Base-by-base conservation (phyloP, 2,329 filamentous ascomycete genomes). In the Hymenoscyphus fructigenus region DNA sequence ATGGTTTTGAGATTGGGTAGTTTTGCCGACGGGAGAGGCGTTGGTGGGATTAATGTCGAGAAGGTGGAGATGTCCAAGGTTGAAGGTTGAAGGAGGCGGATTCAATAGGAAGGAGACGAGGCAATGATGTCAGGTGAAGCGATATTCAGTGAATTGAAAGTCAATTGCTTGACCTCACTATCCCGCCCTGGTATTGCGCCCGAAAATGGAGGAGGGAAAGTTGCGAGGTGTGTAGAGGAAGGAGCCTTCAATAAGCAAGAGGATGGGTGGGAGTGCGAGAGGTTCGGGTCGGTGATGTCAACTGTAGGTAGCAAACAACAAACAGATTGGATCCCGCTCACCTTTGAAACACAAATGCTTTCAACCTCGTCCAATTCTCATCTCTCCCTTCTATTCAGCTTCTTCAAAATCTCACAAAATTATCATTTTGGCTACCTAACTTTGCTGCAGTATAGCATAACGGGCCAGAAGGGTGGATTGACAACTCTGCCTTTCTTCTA, bases 221-320 rank as follows among this genome's bases (percentile, higher is more conserved):
- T 23, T 23, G 20, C n/a, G 6, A 23, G 44, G 36, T 14, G 47
- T 12, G 20, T 53, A 26, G 20, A 23, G 47, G 20, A 26, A 53
- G 23, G 47, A 23, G 20, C 44, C 10, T 17, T 23, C n/a, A 14
- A 26, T 3, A 53, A 53, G 47, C n/a, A 23, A 12, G 12, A 53
- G 20, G 26, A 23, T 20, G n/a, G 20, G 23, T 53, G 17, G n/a
- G 20, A n/a, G 17, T 32, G 29, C 29, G 36, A 17, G 36, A 38
- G 36, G 47, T 23, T 53, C 20, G 9, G 38, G 17, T 44, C 15
- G 2, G 47, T 26, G 47, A n/a, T 26, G 47, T 53, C 47, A 50
- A 50, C 5, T 50, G 20, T 53, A 53, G 47, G 20, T 53, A 53
- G 47, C 47, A 53, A 53, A 53, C 47, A 53, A 53, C 47, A 26